These are phyloP conservation scores for Plasmodium inui DNA, from an alignment of 169 alveolate species.

Conservation along the genomic window DNA sequence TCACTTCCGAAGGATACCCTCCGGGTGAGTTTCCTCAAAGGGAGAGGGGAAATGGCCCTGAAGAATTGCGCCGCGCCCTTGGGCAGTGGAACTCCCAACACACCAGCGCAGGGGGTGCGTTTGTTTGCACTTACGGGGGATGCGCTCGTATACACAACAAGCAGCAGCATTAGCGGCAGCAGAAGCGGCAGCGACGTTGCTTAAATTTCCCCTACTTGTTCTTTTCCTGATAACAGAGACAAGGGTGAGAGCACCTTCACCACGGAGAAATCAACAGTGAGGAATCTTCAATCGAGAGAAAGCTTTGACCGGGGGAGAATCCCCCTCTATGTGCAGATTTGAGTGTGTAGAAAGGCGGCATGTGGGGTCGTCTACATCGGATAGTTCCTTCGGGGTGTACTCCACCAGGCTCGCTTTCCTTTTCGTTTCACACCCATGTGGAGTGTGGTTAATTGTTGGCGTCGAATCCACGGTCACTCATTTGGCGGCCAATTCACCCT, in stretches of 20 bases:
- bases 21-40: constrained; percentile 18
- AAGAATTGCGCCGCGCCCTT: not conserved
- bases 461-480: not conserved
- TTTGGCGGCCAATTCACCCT: not conserved
- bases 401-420: not conserved
- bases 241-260: not conserved
- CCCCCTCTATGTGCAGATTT: not conserved
- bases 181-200: not conserved
- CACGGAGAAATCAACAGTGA: constrained; percentile 2
- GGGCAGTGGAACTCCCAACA: not conserved
- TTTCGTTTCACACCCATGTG: not conserved
- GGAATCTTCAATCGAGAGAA: not conserved
- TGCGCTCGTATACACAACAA: not conserved
- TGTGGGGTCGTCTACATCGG: not conserved
- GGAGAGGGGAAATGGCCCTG: not conserved
- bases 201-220: not conserved
- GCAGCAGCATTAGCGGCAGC: too few relatives aligned
- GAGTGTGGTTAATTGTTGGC: not conserved
- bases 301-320: not conserved
- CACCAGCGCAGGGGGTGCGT: not conserved
- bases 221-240: not conserved
- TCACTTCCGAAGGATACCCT: constrained; percentile 66
- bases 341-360: not conserved
- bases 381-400: not conserved
- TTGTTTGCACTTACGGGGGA: not conserved